Evolutionary conservation across 1,284 basidiomycete species (phyloP), one percentile per base, ranked within the genome.

Genomic region (Neolentinus lepideus): DNA sequence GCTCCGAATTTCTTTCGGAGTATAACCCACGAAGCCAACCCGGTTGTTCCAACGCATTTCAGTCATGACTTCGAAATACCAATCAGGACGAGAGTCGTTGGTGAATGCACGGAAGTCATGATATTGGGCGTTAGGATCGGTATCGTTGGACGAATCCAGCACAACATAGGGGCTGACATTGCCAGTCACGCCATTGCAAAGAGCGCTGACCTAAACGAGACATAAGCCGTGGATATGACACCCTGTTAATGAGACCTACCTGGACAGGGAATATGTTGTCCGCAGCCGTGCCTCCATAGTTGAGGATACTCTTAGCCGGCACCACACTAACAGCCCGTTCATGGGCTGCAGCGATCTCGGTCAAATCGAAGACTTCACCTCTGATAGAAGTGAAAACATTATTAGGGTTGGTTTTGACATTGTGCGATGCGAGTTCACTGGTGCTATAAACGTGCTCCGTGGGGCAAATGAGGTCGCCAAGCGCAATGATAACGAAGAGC

Each of bases 21-120:
- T 94, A 68, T 85, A 92, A 1, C 94, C 97, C 62, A 97, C 71
- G 70, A 95, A 98, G 0, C 96, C 95, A 50, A 87, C 81, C 53
- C 94, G 88, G 64, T 85, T 88, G 58, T 85, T 89, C 76, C 88
- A 95, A 3, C 94, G 89, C 84, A 99, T 87, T 63, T 81, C 73
- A 4, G 89, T 85, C 93, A 95, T 95, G 61, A 77, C 81, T 74
- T 99, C 91, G 62, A 90, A 93, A 72, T 99, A 99, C 97, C 96
- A 99, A 69, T 98, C 95, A 0, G 94, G 94, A 22, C 95, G 84
- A 0, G 88, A 88, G 66, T 99, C 95, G 58, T 87, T 89, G 25
- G 88, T 90, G 64, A 77, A 85, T 0, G 84, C 84, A 43, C 94
- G 88, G 83, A 98, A 99, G 69, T 98, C 95, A 70, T 99, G 95